Evolutionary conservation across 2,329 filamentous ascomycete species (phyloP).

Genomic region (Huntiella omanensis): DNA sequence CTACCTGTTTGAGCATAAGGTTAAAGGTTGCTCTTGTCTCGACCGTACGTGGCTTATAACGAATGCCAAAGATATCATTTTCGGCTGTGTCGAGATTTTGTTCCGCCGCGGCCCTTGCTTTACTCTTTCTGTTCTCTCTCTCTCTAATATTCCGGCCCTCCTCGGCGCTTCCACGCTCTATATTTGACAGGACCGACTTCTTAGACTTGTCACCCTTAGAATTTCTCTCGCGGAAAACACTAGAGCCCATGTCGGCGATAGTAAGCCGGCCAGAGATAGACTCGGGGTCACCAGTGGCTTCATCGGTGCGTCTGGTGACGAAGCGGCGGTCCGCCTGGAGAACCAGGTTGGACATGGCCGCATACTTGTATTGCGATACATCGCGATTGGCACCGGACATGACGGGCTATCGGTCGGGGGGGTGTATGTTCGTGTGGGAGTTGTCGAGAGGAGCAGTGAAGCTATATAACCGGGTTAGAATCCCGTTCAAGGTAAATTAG

Average conservation of each 20-base stretch:
- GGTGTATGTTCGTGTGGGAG: background rate
- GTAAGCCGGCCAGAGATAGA: constrained; percentile 87
- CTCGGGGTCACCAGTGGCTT: constrained; percentile 91
- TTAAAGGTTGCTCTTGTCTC: constrained; percentile 88
- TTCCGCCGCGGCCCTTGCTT: constrained; percentile 48
- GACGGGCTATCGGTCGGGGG: constrained; percentile 6
- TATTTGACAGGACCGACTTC: constrained; percentile 42
- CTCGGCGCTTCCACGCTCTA: constrained; percentile 56
- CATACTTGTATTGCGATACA: constrained; percentile 97
- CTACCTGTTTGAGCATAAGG: constrained; percentile 79
- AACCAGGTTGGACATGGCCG: constrained; percentile 99
- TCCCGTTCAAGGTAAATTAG: constrained; percentile 5
- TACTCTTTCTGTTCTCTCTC: constrained; percentile 72
- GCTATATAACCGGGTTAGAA: constrained; percentile 6
- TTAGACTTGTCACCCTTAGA: constrained; percentile 56
- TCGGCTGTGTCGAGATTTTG: constrained; percentile 66
- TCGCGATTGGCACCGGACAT: constrained; percentile 64
- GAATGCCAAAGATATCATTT: constrained; percentile 73
- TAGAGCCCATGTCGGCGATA: constrained; percentile 83
- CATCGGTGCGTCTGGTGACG: constrained; percentile 77
- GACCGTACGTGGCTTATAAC: constrained; percentile 77
- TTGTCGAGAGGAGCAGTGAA: constrained; percentile 2
- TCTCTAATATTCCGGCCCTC: constrained; percentile 73
- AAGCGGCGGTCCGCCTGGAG: constrained; percentile 98
- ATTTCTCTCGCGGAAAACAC: constrained; percentile 59